Percentiles rank a stretch among this genome's conserved stretches.
Conservation (phyloP, 2,329 filamentous ascomycete genomes). For the Pleurostoma richardsiae region DNA sequence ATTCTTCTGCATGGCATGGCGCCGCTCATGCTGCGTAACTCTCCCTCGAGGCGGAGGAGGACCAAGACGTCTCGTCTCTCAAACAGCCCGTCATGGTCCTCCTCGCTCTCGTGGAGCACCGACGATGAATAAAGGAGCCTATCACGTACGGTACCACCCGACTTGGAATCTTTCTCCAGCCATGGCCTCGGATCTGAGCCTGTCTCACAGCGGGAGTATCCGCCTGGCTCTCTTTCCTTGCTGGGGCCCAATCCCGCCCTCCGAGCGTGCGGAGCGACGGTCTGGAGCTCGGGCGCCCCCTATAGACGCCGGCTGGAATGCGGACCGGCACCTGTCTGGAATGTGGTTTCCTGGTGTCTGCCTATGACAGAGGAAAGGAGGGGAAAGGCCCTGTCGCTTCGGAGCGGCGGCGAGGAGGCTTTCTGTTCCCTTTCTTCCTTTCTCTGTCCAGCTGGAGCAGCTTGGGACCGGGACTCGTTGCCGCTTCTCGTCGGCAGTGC, state of each 20-base stretch:
- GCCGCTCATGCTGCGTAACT: background rate
- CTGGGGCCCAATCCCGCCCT: background rate
- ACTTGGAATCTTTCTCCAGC: conserved; percentile 31
- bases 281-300: background rate
- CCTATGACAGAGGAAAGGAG: background rate
- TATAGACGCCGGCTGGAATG: background rate
- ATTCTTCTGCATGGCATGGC: background rate
- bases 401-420: background rate
- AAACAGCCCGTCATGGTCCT: no score
- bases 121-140: background rate
- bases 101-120: background rate
- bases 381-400: background rate
- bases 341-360: background rate
- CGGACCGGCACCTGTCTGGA: background rate
- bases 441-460: no score
- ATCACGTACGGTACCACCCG: conserved; percentile 44
- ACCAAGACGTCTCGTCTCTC: no score
- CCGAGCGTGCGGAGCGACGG: background rate
- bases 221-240: conserved; percentile 12
- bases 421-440: no score
- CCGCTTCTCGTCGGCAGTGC: no score
- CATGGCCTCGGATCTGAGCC: background rate
- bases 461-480: no score
- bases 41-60: no score
- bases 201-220: no score